These are phyloP conservation scores for Isochrysis galbana DNA, from an alignment of 78 protist genomes.

Conservation along the genomic window DNA sequence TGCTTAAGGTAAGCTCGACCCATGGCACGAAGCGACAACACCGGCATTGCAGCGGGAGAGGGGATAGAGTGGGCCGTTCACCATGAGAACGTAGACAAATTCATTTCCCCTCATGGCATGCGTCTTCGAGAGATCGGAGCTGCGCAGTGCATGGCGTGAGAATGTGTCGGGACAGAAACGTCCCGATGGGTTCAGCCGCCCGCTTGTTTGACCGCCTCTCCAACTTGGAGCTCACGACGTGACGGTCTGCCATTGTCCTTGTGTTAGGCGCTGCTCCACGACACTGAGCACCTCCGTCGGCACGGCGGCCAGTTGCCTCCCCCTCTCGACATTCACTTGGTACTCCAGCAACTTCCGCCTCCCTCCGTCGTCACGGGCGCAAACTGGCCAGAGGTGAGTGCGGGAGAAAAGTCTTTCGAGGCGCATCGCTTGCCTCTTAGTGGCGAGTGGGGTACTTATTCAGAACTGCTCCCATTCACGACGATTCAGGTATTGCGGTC, in stretches of 20 bases:
- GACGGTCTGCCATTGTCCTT: not conserved
- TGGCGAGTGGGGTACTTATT: too few species aligned
- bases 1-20: not conserved
- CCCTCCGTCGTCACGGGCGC: not conserved
- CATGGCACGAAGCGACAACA: not conserved
- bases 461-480: too few species aligned
- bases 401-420: too few species aligned
- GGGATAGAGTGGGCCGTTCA: not conserved
- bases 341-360: slow-evolving; percentile 11
- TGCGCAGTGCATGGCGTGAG: too few species aligned
- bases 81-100: not conserved
- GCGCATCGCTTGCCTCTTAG: too few species aligned
- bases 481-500: too few species aligned
- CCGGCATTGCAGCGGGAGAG: not conserved
- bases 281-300: not conserved
- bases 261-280: not conserved
- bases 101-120: not conserved
- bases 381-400: not conserved
- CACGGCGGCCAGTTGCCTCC: not conserved
- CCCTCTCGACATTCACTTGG: not conserved
- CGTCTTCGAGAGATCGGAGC: not conserved
- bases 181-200: too few species aligned
- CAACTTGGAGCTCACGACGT: too few species aligned
- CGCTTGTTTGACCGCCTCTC: too few species aligned
- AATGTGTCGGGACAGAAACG: too few species aligned